Evolutionary conservation across 2,329 filamentous ascomycete species (phyloP).

Genomic region (Talaromyces islandicus): DNA sequence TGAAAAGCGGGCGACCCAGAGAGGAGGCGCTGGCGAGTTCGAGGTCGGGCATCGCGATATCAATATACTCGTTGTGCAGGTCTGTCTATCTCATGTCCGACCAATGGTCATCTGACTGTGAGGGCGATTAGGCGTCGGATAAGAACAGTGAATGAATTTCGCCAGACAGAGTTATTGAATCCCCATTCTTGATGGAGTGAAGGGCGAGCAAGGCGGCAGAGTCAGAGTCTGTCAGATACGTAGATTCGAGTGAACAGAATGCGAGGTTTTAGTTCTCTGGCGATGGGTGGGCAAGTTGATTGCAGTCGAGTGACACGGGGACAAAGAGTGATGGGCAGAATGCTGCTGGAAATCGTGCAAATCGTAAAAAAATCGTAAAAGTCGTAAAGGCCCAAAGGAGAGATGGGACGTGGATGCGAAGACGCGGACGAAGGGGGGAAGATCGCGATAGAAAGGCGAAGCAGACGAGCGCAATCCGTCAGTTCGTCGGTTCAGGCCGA

Average conservation of each 20-base stretch:
- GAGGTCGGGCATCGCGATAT: slow-evolving; percentile 25
- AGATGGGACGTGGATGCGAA: background rate
- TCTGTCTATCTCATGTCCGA: background rate
- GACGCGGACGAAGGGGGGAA: background rate
- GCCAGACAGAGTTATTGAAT: background rate
- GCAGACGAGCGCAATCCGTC: background rate
- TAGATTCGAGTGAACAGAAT: background rate
- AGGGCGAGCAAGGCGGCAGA: background rate
- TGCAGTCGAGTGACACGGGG: background rate
- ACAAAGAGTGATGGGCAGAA: background rate
- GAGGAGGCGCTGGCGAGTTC: slow-evolving; percentile 20
- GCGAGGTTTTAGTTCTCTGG: background rate
- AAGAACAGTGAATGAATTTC: background rate
- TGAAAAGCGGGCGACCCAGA: slow-evolving; percentile 27
- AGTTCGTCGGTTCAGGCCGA: no score
- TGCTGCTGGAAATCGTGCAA: background rate
- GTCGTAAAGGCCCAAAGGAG: background rate
- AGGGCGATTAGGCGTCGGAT: background rate
- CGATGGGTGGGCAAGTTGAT: background rate
- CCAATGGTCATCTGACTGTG: background rate
- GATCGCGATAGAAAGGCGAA: background rate
- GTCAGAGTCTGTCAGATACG: background rate
- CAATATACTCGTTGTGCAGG: background rate
- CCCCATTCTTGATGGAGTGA: background rate
- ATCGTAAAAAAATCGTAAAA: background rate